Evolutionary conservation across 345 rosid species (phyloP), one percentile per base, ranked within the genome.

Genomic region (Bruguiera gymnorhiza): DNA sequence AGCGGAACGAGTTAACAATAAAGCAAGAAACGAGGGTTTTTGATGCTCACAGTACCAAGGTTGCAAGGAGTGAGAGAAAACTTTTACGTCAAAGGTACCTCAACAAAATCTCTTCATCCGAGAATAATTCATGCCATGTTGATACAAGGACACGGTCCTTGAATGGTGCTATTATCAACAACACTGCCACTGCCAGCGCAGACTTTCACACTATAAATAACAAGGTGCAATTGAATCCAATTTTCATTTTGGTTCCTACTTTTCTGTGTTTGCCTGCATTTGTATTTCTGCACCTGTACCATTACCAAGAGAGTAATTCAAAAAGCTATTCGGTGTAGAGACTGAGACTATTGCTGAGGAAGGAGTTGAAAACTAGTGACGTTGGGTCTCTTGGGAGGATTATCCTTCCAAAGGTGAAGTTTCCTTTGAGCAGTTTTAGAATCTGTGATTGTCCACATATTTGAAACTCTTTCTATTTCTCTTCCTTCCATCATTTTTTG

Each of bases 311-410:
- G 20, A 2, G 43, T 32, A 70, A 46, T n/a, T 53, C 26, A 67
- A 19, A 20, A 6, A 1, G n/a, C 21, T 53, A 18, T 48, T 66
- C 65, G 26, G 23, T 71, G 70, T 80, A 93, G 96, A 83, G 69
- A 68, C 78, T 94, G 65, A 88, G 85, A 71, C 63, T 83, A 74
- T 39, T 91, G 75, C 70, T 89, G 69, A 84, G 31, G 59, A 93
- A 89, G 78, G 76, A 77, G 53, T 67, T 93, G 75, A 88, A 80
- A 85, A 86, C 83, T 66, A 93, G 97, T 77, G 98, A 93, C 77
- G 96, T 93, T 31, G 87, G 91, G n/a, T 66, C 82, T 50, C 88
- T 88, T 39, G 91, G 97, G 37, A 88, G 97, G 78, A 91, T 93
- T 21, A 86, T 93, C 32, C 82, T 93, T 73, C 98, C 95, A 78